Base-by-base conservation (phyloP, 2,329 filamentous ascomycete genomes). In the Thyridium curvatum region DNA sequence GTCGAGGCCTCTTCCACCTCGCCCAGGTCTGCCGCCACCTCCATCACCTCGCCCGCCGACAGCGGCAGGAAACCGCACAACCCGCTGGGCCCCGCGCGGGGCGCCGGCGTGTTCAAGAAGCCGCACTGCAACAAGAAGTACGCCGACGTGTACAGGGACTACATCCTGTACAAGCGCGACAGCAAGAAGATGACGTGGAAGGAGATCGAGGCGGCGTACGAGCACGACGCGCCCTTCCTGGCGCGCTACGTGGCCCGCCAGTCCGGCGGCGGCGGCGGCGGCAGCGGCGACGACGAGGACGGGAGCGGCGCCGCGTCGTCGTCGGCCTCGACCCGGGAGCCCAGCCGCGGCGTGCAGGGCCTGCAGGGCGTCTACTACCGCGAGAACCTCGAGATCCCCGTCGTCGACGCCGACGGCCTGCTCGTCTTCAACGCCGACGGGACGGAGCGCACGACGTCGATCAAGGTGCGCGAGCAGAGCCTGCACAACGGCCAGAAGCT, bases 391-490 rank as follows among this genome's bases (percentile, higher is more conserved):
- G 45, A 47, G 14, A 42, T 50, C 31, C 48, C 48, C 10, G 45
- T 47, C 32, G 45, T 50, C 3, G 43, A 46, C 38, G 46, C 43
- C 18, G 34, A 29, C 7, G 48, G 45, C 17, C 41, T 33, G 28
- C 45, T 50, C 9, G 41, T 46, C 21, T 50, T 50, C 43, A 45
- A 49, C 43, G 37, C 37, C 4, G 21, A 26, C 21, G 45, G 21
- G 21, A 39, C 17, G 37, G 39, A 41, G 45, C 46, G 43, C 48
- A 49, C 38, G 16, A 46, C 32, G 47, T 50, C 32, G 38, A 46
- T 47, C 34, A 50, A 49, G 48, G 48, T 50, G 18, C 46, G 46
- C 31, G 46, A 50, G 37, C 45, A 47, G 45, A 49, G 49, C 45
- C 43, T 42, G 44, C 44, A 44, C 39, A 44, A 45, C 42, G 38